Base-by-base conservation (phyloP, 305 asterid genomes). In the Solanum hybrid region DNA sequence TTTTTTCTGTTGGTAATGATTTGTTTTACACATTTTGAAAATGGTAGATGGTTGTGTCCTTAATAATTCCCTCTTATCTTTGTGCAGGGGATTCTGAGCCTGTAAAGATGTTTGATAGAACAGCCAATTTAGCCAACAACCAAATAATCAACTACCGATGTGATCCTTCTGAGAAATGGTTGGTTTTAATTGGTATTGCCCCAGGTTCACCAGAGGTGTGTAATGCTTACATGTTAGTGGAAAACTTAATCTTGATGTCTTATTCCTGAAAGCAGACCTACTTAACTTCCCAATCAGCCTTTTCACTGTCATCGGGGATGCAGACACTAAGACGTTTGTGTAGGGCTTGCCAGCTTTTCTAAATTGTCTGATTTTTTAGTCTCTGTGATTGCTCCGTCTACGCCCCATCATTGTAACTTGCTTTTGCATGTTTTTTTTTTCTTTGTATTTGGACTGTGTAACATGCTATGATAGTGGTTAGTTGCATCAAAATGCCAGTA, bases 161-260 rank as follows among this genome's bases (percentile, higher is more conserved):
- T 7, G 99, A 98, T 90, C 98, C 99, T 90, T 94, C 99, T 51
- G 99, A 97, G 93, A 97, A 98, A 93, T 98, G 99, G 99, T 91
- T 98, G 99, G 99, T 97, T 92, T 92, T 98, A 95, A 95, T 97
- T 90, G 99, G 99, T 83, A 97, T 96, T 87, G 99, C 99, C 88
- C 99, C 99, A 91, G 99, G 99, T 89, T 94, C 99, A 34, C 93
- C 99, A 2, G 99, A 98, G 96, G 99, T 98, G 90, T 57, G 94
- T 94, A 37, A 70, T 61, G 22, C 79, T 82, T 68, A 51, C 10
- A 24, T 31, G 14, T 34, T 65, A 7, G 57, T 88, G 32, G 32
- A 78, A 26, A 36, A 7, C 33, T 22, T 20, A 14, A 61, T 65
- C 86, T 41, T 41, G 89, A 22, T 89, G 37, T 83, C 72, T 78